Evolutionary conservation across 164 flowering plant genomes (phyloP).

Genomic region (Nymphaea colorata): DNA sequence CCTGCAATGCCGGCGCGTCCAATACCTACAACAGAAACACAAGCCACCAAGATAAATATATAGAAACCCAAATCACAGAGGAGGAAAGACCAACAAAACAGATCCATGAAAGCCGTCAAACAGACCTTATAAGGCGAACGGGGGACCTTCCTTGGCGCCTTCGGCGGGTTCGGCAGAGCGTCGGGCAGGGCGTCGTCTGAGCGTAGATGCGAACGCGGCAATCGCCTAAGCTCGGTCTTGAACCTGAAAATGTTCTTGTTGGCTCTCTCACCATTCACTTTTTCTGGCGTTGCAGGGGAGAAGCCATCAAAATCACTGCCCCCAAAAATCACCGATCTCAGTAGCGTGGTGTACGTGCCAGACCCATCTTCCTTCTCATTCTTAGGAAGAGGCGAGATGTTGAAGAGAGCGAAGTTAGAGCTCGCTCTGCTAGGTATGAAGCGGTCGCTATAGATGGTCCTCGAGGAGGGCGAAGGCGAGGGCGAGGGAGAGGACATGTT

Average conservation of each 20-base stretch:
- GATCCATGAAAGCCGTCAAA: constrained; percentile 1
- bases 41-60: not conserved
- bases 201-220: constrained; percentile 37
- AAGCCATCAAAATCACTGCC: constrained; percentile 32
- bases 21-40: constrained; percentile 37
- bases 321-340: constrained; percentile 61
- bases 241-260: constrained; percentile 71
- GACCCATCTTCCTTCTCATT: constrained; percentile 44
- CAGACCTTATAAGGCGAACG: constrained; percentile 82
- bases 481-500: constrained; percentile 28
- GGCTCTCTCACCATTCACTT: constrained; percentile 20
- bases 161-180: constrained; percentile 48
- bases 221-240: constrained; percentile 58
- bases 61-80: constrained; percentile 1
- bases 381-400: constrained; percentile 7
- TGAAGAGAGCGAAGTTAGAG: constrained; percentile 30
- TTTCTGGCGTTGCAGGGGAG: constrained; percentile 58
- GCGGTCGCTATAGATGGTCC: constrained; percentile 69
- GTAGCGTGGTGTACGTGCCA: constrained; percentile 38
- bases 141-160: constrained; percentile 70
- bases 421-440: constrained; percentile 82
- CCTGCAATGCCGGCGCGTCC: constrained; percentile 98
- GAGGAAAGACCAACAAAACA: not conserved
- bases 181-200: constrained; percentile 53
- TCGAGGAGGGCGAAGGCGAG: constrained; percentile 38